phyloP scores from a whole-genome alignment of 345 rosid species.

The Lumnitzera racemosa region DNA sequence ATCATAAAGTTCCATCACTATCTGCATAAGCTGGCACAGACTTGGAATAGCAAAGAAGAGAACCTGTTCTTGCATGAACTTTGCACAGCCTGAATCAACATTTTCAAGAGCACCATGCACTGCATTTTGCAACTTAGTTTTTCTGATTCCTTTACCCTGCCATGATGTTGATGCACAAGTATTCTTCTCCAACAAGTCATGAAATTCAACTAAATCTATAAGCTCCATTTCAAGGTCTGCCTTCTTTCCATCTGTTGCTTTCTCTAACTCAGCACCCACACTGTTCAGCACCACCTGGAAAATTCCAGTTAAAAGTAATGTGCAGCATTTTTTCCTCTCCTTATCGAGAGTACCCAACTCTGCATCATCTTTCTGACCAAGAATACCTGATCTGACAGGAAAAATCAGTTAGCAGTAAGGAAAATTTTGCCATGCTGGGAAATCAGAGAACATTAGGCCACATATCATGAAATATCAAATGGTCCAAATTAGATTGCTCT shows the following conservation, averaged over 20 bases:
- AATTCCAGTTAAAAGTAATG: conserved; percentile 45
- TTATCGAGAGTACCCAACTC: conserved; percentile 39
- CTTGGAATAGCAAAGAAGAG: conserved; percentile 68
- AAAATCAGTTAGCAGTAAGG: conserved; percentile 11
- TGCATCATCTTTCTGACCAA: conserved; percentile 43
- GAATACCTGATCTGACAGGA: conserved; percentile 48
- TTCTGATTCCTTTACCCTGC: conserved; percentile 38
- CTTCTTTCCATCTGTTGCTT: conserved; percentile 37
- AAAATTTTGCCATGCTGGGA: neutral
- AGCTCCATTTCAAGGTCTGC: conserved; percentile 56
- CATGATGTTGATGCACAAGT: conserved; percentile 21
- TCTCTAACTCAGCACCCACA: conserved; percentile 49
- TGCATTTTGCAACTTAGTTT: conserved; percentile 28
- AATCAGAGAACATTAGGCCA: neutral
- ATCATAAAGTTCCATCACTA: conserved; percentile 21
- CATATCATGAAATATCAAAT: too few species aligned
- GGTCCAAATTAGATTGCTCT: neutral
- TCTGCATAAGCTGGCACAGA: conserved; percentile 47
- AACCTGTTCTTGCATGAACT: conserved; percentile 28
- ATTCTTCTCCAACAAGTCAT: conserved; percentile 37
- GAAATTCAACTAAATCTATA: conserved; percentile 38
- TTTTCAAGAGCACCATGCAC: conserved; percentile 19
- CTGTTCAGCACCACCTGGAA: conserved; percentile 56
- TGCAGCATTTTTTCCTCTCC: conserved; percentile 45
- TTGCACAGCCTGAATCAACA: conserved; percentile 23